Base-by-base conservation (phyloP, 1,139 yeast species). In the Pneumocystis canis region DNA sequence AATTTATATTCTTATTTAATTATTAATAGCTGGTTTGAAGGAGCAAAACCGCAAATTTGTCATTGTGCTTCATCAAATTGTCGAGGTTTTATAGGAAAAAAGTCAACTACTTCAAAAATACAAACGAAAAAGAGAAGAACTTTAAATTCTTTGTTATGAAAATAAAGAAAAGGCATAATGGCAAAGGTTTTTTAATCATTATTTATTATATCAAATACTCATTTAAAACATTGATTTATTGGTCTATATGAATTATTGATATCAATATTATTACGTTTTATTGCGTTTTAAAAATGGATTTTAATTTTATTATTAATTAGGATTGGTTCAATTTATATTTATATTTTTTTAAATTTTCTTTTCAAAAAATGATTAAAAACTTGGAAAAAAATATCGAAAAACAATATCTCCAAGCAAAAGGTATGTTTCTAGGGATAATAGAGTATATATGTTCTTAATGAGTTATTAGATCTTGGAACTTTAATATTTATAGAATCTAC, bases 51-150 rank as follows among this genome's bases (percentile, higher is more conserved):
- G 25, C 78, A 75, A 64, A 68, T 65, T 6, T 77, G 80, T 65
- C 70, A 68, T 56, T 77, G 79, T 67, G 77, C 77, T 0, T 66
- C 76, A 1, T 60, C 65, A 0, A 71, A 70, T 9, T 77, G 79
- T 63, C 71, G 78, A 5, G 78, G 78, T 0, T 68, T 71, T 31
- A 76, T 77, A 61, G 76, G 76, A 1, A 72, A 67, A 25, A 47
- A 25, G 16, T 18, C 11, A 5, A n/a, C 31, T 47, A 25, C 28
- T 6, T 47, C n/a, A 25, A 25, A 25, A 25, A 16, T 3, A 58
- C 66, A 64, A 25, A 37, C 16, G 33, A 20, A 25, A 25, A 30
- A 3, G 16, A 30, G 4, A 30, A 25, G 33, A 16, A 9, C 18
- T 25, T 18, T n/a, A 11, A 31, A 32, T 14, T 32, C 18, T 16